Base-by-base conservation (phyloP, 2,329 filamentous ascomycete genomes). In the Fusarium brevicatenulatum region DNA sequence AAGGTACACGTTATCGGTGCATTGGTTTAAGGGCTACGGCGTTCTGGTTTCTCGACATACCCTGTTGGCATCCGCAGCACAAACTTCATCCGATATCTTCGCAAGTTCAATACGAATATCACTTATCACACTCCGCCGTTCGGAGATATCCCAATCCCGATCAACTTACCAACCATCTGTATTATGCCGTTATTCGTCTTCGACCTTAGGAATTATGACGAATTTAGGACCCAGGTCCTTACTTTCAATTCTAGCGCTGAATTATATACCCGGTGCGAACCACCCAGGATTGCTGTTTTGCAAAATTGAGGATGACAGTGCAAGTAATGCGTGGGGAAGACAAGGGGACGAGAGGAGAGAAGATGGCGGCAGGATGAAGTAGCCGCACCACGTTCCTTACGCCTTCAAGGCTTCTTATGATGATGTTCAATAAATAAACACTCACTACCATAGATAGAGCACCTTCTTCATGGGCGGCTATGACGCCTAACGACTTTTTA, bases 1-100 rank as follows among this genome's bases (percentile, higher is more conserved):
- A 71, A 68, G 72, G 71, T 56, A 68, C 57, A 66, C 65, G 58
- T 59, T 65, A 58, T 71, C 63, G 67, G 66, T 73, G 80, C 79
- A 84, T 83, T 54, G 50, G 34, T 54, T 40, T 54, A 54, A 40
- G 80, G 73, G 80, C 77, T 80, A 78, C 59, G 83, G 83, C 80
- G 81, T 84, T 83, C 63, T 69, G 74, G 78, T 71, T 73, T 72
- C 74, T 23, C 15, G 59, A 69, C 70, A 67, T 69, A 69, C 66
- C 36, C 56, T 61, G 70, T 71, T 74, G 70, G 63, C 57, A 70
- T 68, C 53, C 49, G 49, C 55, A 70, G 37, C 59, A 71, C 52
- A 63, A 55, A 57, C 62, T 47, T 62, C 30, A 50, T 74, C 39
- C 23, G 42, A 72, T 50, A 70, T 65, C 61, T 63, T 50, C 46